Percentiles rank a stretch among this genome's conserved stretches.
Conservation (phyloP, 164 flowering plant species). For the Chimonanthus salicifolius region DNA sequence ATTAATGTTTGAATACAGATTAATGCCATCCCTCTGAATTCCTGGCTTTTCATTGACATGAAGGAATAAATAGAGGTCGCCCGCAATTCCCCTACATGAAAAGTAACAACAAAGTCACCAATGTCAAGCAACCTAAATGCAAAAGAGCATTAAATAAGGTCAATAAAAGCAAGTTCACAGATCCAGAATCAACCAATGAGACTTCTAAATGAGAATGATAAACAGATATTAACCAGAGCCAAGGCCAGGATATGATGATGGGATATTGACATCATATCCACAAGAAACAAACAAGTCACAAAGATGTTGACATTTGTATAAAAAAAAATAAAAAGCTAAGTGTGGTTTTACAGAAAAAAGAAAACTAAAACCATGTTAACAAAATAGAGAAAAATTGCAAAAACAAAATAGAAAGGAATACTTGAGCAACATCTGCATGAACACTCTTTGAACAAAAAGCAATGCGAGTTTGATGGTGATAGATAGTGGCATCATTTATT, state of each 20-base stretch:
- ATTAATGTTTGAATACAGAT: constrained; percentile 65
- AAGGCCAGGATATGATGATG: not conserved
- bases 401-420: no score
- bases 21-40: constrained; percentile 68
- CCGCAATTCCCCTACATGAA: constrained; percentile 56
- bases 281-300: not conserved
- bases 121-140: not conserved
- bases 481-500: no score
- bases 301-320: not conserved
- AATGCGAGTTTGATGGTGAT: no score
- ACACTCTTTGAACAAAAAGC: not conserved
- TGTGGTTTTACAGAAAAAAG: not conserved
- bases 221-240: not conserved
- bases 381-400: not conserved
- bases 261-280: not conserved
- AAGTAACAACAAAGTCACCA: constrained; percentile 7
- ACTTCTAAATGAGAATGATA: not conserved
- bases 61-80: constrained; percentile 66
- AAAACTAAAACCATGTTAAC: not conserved
- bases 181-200: not conserved
- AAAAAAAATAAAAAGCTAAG: not conserved
- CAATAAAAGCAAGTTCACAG: not conserved
- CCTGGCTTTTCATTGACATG: constrained; percentile 65
- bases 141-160: not conserved
- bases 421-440: not conserved